Conservation (phyloP, 768 basidiomycete species). For the Dictyophora rubrovolvata region DNA sequence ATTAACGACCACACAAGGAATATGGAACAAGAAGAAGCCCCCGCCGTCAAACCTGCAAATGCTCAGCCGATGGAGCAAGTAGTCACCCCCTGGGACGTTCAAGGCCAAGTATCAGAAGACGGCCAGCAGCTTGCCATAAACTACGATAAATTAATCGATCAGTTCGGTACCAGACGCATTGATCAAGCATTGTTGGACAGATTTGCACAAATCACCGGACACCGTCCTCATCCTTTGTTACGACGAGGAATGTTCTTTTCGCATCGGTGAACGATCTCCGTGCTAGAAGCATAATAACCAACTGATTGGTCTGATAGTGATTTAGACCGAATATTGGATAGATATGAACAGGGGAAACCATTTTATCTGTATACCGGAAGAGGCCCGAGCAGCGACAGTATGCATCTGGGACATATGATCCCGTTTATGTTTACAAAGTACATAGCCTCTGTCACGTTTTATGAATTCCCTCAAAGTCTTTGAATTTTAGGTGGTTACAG, state of each 20-base stretch:
- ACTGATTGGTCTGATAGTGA: constrained; percentile 44
- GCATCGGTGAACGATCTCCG: constrained; percentile 57
- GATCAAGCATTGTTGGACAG: constrained; percentile 69
- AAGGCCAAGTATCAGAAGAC: constrained; percentile 78
- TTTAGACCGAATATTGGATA: constrained; percentile 85
- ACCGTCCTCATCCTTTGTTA: constrained; percentile 77
- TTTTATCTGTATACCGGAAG: constrained; percentile 98
- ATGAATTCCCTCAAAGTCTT: background rate
- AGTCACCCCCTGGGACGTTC: constrained; percentile 97
- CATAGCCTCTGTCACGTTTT: constrained; percentile 18
- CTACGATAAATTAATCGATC: constrained; percentile 88
- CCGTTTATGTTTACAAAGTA: constrained; percentile 97
- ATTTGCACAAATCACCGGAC: constrained; percentile 86
- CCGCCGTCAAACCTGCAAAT: constrained; percentile 21
- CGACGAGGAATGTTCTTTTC: constrained; percentile 96
- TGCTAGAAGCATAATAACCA: background rate
- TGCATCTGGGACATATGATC: constrained; percentile 97
- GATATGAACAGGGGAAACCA: constrained; percentile 93
- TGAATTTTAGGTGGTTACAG: constrained; percentile 73
- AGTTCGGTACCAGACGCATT: constrained; percentile 86
- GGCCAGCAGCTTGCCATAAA: constrained; percentile 91
- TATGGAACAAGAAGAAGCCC: constrained; percentile 1
- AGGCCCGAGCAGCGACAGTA: constrained; percentile 91
- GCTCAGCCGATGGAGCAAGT: constrained; percentile 49
- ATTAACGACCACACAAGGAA: too few relatives aligned